Evolutionary conservation across 2,329 filamentous ascomycete species (phyloP).

Genomic region (Aureobasidium subglaciale): DNA sequence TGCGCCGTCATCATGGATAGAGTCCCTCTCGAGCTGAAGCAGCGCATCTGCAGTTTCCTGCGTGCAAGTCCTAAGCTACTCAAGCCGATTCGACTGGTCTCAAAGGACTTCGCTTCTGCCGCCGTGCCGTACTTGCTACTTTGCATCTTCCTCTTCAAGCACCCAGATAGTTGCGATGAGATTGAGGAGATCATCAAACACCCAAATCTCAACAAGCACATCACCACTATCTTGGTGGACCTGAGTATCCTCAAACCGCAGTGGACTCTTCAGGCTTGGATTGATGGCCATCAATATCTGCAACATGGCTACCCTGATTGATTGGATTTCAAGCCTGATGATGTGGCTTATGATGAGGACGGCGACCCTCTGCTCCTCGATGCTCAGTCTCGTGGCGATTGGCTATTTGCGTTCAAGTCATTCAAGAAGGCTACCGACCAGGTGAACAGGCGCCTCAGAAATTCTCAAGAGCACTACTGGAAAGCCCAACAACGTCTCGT

Average conservation of each 20-base stretch:
- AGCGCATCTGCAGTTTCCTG: conserved; percentile 8
- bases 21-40: neutral
- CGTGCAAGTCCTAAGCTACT: neutral
- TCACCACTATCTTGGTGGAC: neutral
- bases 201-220: conserved; percentile 1
- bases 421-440: neutral
- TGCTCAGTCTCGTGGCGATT: neutral
- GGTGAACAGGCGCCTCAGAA: neutral
- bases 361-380: neutral
- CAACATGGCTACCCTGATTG: neutral
- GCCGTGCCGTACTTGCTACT: neutral
- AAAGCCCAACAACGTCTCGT: neutral
- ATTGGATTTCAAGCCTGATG: neutral
- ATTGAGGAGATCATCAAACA: neutral
- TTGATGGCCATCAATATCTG: neutral
- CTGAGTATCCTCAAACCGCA: neutral
- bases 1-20: neutral
- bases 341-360: neutral
- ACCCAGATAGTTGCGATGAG: neutral
- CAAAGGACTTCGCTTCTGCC: neutral
- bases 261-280: neutral
- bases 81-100: neutral
- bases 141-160: neutral
- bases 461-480: neutral
- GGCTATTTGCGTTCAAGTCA: neutral